Percentiles rank a stretch among this genome's conserved stretches.
These are phyloP conservation scores for Candida patagonica DNA, from an alignment of 805 yeast species.

Conservation along the genomic window DNA sequence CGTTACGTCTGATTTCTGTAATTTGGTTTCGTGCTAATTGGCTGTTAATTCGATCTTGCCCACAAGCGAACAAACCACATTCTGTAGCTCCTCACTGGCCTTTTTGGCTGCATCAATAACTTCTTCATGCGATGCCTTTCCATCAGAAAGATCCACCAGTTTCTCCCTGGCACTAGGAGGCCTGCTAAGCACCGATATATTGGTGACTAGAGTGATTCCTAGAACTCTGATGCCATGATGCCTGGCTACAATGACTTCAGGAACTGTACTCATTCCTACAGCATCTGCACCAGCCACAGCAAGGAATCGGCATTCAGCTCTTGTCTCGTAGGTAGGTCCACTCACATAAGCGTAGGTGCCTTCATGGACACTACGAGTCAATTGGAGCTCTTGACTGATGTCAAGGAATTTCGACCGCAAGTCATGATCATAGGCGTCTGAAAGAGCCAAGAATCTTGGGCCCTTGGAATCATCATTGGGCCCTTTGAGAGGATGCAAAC, in stretches of 20 bases:
- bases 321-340: slow-evolving; percentile 89
- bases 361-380: slow-evolving; percentile 61
- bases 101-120: slow-evolving; percentile 72
- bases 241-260: slow-evolving; percentile 88
- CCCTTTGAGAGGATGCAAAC: slow-evolving; percentile 80
- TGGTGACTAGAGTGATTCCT: slow-evolving; percentile 81
- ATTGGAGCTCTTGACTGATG: slow-evolving; percentile 40
- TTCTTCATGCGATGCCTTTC: slow-evolving; percentile 87
- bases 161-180: slow-evolving; percentile 24
- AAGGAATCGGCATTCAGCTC: slow-evolving; percentile 83
- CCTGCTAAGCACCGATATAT: slow-evolving; percentile 60
- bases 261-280: slow-evolving; percentile 97
- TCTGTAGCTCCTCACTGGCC: slow-evolving; percentile 77
- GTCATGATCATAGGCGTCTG: slow-evolving; percentile 79
- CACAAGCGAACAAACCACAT: slow-evolving; percentile 36
- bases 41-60: too few relatives aligned
- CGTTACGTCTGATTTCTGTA: too few relatives aligned
- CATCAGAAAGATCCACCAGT: slow-evolving; percentile 29
- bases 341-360: slow-evolving; percentile 80
- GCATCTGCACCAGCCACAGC: slow-evolving; percentile 76
- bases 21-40: too few relatives aligned
- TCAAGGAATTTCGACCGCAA: slow-evolving; percentile 54
- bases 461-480: slow-evolving; percentile 75
- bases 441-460: slow-evolving; percentile 76
- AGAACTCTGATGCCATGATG: slow-evolving; percentile 76